phyloP scores from a whole-genome alignment of 148 eudicot genomes.

The Tetragonia tetragonoides region DNA sequence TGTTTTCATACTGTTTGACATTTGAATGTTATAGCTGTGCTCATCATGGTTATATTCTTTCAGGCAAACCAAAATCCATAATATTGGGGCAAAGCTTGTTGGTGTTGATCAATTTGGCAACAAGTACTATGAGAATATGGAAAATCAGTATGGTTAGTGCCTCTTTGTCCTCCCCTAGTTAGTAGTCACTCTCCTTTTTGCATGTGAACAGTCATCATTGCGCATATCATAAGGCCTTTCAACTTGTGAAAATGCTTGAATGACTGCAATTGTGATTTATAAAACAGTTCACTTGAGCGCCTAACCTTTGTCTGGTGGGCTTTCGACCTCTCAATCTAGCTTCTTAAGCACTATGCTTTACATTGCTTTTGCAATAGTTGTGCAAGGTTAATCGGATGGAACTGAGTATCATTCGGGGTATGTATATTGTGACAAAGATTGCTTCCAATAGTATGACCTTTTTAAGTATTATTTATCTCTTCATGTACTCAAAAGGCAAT shows the following conservation, averaged over 20 bases:
- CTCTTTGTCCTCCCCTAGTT: conserved; percentile 4
- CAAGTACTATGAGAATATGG: conserved; percentile 80
- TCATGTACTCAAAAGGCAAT: not conserved
- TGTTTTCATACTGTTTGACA: not conserved
- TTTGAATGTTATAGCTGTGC: not conserved
- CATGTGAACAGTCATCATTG: not conserved
- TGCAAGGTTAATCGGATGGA: not conserved
- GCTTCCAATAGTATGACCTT: not conserved
- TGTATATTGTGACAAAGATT: not conserved
- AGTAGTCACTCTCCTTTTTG: not conserved
- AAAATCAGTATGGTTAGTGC: conserved; percentile 74
- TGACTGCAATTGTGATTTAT: not conserved
- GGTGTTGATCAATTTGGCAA: conserved; percentile 96
- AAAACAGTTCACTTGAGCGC: not conserved
- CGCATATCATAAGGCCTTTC: not conserved
- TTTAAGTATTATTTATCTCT: not conserved
- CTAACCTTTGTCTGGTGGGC: too few species aligned
- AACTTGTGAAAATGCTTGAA: not conserved
- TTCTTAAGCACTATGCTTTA: too few species aligned
- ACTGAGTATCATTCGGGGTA: not conserved
- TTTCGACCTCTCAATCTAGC: too few species aligned
- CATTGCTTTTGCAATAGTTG: not conserved
- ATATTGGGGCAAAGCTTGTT: conserved; percentile 83
- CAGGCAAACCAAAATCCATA: conserved; percentile 99
- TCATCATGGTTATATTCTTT: conserved; percentile 16